Percentiles rank a stretch among this genome's conserved stretches.
Conservation (phyloP, 371 early-diverging fungal species). For the Mucor velutinosus region DNA sequence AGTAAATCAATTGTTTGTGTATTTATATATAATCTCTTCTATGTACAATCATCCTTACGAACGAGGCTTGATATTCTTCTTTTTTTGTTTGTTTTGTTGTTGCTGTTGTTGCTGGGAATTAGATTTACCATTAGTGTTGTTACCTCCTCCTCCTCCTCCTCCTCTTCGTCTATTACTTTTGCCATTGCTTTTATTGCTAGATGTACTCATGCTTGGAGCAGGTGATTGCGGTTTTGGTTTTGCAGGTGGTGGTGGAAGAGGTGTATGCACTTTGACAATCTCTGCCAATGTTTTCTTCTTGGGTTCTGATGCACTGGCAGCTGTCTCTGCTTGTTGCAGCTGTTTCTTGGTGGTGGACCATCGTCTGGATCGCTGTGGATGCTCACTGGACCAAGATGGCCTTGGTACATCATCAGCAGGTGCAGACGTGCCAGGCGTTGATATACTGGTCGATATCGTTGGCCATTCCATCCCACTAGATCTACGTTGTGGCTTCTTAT, state of each 20-base stretch:
- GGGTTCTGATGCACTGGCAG: not conserved
- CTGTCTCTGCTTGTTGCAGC: not conserved
- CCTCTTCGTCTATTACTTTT: constrained; percentile 27
- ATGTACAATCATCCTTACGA: not conserved
- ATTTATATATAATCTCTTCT: not conserved
- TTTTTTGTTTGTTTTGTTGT: constrained; percentile 1
- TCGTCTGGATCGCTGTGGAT: constrained; percentile 17
- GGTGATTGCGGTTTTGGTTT: not conserved
- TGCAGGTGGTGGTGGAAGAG: not conserved
- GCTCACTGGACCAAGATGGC: not conserved
- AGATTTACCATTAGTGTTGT: not conserved
- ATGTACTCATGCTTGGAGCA: not conserved
- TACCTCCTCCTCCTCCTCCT: constrained; percentile 34
- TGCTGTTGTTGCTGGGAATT: not conserved
- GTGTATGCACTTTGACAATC: constrained; percentile 23
- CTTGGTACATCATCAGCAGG: not conserved
- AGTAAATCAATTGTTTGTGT: not conserved
- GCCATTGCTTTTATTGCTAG: constrained; percentile 9
- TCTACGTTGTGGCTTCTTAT: constrained; percentile 3
- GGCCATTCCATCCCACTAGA: constrained; percentile 26
- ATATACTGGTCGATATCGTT: constrained; percentile 6
- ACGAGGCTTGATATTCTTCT: constrained; percentile 6
- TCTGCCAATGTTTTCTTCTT: constrained; percentile 27
- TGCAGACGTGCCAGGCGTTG: not conserved
- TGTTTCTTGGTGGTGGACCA: constrained; percentile 26